Base-by-base conservation (phyloP, 1,139 yeast species). In the Yamadazyma sp. region DNA sequence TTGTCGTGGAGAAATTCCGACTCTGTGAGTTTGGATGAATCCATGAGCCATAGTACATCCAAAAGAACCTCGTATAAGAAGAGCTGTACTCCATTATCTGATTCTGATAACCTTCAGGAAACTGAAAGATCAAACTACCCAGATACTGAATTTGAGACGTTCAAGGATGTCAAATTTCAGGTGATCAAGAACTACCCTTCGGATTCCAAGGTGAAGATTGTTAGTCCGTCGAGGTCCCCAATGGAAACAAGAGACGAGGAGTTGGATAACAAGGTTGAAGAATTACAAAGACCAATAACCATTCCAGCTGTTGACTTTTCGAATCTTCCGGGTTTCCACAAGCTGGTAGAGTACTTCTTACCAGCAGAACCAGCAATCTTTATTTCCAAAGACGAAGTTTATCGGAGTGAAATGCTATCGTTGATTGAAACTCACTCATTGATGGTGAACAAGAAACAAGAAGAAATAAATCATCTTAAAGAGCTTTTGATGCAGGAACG, bases 391-490 rank as follows among this genome's bases (percentile, higher is more conserved):
- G 41, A 48, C 33, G 47, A 44, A 28, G 48, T 46, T 12, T 48
- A 49, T 29, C 47, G 63, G 29, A 46, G 51, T 11, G 70, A 64
- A 44, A 54, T 63, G 57, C 40, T 54, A 37, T 38, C 54, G 16
- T 46, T 63, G 24, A 52, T 61, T 17, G 54, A 60, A 31, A 54
- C 54, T 9, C 67, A 61, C 39, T 48, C 53, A 13, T 43, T 48
- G 6, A 51, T 59, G 45, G 49, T 61, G 12, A 46, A 45, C 24
- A 58, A 54, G 39, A 67, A 65, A 40, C 57, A 60, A 44, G 51
- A 52, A 8, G 67, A 64, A 39, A 64, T 64, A 16, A 38, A 48
- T 7, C 54, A 56, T 33, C 50, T 64, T 30, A 59, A 53, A 33
- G 37, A 47, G 6, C 52, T 64, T 26, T 49, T 64, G 29, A 37